A percentile compares a stretch with the other conserved stretches of the same genome.
Evolutionary conservation across 345 rosid species (phyloP).

Genomic region (Pistacia vera): DNA sequence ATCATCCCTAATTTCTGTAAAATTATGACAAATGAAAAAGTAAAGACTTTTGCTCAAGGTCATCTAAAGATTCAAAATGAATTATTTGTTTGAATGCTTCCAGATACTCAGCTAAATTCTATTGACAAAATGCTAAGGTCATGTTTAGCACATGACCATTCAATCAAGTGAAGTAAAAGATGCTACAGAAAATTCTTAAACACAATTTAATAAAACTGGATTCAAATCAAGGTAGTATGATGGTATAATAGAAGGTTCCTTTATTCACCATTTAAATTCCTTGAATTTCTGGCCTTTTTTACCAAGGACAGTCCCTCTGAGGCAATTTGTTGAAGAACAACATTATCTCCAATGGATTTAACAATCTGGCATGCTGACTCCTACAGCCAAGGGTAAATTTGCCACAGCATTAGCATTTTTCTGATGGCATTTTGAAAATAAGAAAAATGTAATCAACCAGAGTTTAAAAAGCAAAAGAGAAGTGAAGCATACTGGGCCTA

Average conservation of each 20-base stretch:
- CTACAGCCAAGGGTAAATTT: constrained; percentile 37
- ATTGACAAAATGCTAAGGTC: neutral
- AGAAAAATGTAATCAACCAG: neutral
- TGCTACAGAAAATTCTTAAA: constrained; percentile 7
- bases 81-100: neutral
- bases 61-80: constrained; percentile 9
- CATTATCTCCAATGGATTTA: constrained; percentile 64
- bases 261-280: constrained; percentile 51
- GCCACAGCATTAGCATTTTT: constrained; percentile 10
- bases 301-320: constrained; percentile 60
- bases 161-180: neutral
- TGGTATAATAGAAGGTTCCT: constrained; percentile 17
- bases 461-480: constrained; percentile 23
- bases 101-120: neutral
- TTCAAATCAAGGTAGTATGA: constrained; percentile 20
- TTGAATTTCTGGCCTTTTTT: constrained; percentile 49
- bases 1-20: neutral
- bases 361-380: constrained; percentile 83
- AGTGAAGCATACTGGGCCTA: constrained; percentile 65
- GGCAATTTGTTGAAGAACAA: constrained; percentile 55
- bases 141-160: constrained; percentile 3
- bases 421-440: constrained; percentile 4
- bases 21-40: neutral
- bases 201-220: constrained; percentile 14
- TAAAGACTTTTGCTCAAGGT: neutral